Evolutionary conservation across 1,139 yeast genomes (phyloP).

Genomic region (Hanseniaspora uvarum): DNA sequence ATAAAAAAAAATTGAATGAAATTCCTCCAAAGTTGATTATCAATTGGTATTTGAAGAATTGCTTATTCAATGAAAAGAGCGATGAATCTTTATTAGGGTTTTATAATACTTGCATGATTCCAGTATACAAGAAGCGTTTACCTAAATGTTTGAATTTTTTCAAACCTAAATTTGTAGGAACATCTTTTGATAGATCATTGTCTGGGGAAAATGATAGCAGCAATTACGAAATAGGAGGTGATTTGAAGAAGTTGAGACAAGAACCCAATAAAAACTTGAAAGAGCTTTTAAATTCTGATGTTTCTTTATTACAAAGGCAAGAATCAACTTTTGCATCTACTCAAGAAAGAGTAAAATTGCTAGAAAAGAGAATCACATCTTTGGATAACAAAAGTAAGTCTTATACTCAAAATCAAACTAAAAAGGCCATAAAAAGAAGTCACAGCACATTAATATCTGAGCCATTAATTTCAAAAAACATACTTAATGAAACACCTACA

Average conservation of each 20-base stretch:
- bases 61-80: conserved; percentile 18
- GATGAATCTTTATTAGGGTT: conserved; percentile 40
- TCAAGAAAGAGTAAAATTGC: conserved; percentile 11
- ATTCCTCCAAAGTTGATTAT: conserved; percentile 24
- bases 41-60: conserved; percentile 19
- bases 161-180: conserved; percentile 43
- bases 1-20: conserved; percentile 20
- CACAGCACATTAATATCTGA: background rate
- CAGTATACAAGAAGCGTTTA: conserved; percentile 42
- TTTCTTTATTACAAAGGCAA: conserved; percentile 11
- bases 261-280: conserved; percentile 8
- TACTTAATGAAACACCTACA: conserved; percentile 6
- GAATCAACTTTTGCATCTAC: conserved; percentile 3
- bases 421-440: background rate
- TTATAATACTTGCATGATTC: conserved; percentile 44
- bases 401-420: background rate
- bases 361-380: conserved; percentile 13
- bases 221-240: background rate
- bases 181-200: conserved; percentile 32
- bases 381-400: background rate
- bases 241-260: background rate
- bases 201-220: background rate
- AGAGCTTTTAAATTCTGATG: conserved; percentile 10
- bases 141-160: conserved; percentile 42
- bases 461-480: background rate